Conservation (phyloP, 257 asterid species). For the Solanum pinnatisectum region DNA sequence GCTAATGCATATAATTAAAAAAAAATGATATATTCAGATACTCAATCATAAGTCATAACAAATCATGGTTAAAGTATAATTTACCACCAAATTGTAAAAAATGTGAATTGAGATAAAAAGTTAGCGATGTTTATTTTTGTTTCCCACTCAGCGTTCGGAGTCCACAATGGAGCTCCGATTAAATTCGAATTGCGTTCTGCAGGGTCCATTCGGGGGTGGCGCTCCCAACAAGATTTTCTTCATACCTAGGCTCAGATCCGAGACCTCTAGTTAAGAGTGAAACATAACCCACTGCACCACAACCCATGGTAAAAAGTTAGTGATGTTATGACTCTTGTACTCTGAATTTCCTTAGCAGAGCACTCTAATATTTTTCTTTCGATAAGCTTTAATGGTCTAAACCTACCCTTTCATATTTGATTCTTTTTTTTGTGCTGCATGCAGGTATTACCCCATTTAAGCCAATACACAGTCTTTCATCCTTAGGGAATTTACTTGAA, state of each 20-base stretch:
- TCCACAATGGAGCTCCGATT: too few species aligned
- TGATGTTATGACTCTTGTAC: background rate
- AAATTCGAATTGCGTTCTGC: too few species aligned
- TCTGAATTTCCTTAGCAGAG: background rate
- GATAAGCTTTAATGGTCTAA: background rate
- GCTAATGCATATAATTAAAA: background rate
- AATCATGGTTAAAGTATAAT: background rate
- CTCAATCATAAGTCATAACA: background rate
- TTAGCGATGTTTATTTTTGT: too few species aligned
- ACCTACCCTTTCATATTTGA: background rate
- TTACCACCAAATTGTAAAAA: background rate
- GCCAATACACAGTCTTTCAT: background rate
- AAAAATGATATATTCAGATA: background rate
- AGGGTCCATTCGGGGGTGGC: too few species aligned
- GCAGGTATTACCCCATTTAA: background rate
- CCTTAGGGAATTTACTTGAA: background rate
- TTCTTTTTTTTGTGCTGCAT: background rate
- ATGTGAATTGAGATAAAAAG: background rate
- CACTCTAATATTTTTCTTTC: background rate
- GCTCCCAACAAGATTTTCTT: too few species aligned
- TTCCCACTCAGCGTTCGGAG: too few species aligned
- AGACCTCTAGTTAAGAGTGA: too few species aligned
- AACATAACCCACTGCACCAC: too few species aligned
- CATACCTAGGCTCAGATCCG: too few species aligned
- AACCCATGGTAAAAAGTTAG: background rate